Base-by-base conservation (phyloP, 2,329 filamentous ascomycete genomes). In the Dactylellina drechsleri region DNA sequence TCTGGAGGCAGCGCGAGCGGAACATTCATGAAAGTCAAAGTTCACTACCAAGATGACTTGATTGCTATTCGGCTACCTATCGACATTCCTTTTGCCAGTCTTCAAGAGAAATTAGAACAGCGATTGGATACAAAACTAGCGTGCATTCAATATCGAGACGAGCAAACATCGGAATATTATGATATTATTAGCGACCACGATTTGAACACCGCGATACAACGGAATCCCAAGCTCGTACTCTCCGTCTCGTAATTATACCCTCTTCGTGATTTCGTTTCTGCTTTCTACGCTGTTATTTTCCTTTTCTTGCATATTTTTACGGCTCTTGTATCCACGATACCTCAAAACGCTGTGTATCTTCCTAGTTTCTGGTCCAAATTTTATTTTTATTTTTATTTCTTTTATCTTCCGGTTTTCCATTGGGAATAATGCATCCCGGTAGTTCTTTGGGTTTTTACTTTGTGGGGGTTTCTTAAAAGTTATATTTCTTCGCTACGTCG, bases 1-100 rank as follows among this genome's bases (percentile, higher is more conserved):
- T 77, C 77, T 43, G 78, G 53, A 62, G 75, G 40, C 83, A 85
- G 65, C 81, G 82, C 40, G 80, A 83, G 5, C 83, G 86, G 72
- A 15, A 31, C 72, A 6, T 86, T 88, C 2, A 90, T 97, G 84
- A 98, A 97, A 82, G 91, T 98, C 81, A 98, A 98, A 83, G 90
- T 97, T 64, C 95, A 92, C 84, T 97, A 92, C 84, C 91, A 94
- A 77, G 91, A 93, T 75, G 94, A 97, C 78, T 88, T 96, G 67
- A 94, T 97, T 78, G 91, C 95, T 52, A 93, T 99, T 79, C 90
- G 93, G 40, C 92, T 98, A 66, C 91, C 94, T 0, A 87, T 87
- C 0, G 91, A 96, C 65, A 92, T 96, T 79, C 87, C 87, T 64
- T 95, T 90, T 82, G 85, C 87, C 62, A 90, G 92, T 76, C 86